Evolutionary conservation across 2,329 filamentous ascomycete species (phyloP).

Genomic region (Dactylonectria macrodidyma): DNA sequence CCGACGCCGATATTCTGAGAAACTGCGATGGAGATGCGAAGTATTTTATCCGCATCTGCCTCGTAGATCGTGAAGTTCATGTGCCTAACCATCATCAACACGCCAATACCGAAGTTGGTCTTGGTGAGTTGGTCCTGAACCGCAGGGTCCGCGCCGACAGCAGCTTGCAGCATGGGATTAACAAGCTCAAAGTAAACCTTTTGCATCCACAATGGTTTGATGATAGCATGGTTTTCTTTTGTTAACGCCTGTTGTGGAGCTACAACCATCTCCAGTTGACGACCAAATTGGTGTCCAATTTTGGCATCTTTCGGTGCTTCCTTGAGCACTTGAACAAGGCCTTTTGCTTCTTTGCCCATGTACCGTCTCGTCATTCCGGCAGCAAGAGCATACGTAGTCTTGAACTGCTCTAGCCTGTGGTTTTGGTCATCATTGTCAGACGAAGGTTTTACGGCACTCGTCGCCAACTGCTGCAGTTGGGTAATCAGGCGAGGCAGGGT

Average conservation of each 20-base stretch:
- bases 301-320: constrained; percentile 52
- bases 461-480: constrained; percentile 46
- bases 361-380: constrained; percentile 58
- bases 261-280: constrained; percentile 60
- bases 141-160: constrained; percentile 52
- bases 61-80: constrained; percentile 67
- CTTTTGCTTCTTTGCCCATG: constrained; percentile 53
- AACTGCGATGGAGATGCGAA: constrained; percentile 65
- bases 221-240: constrained; percentile 59
- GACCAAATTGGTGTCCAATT: constrained; percentile 58
- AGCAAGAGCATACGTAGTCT: constrained; percentile 54
- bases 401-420: constrained; percentile 46
- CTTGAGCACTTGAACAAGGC: constrained; percentile 54
- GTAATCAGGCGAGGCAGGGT: constrained; percentile 46
- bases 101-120: constrained; percentile 62
- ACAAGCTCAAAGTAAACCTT: constrained; percentile 64
- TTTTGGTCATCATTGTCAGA: constrained; percentile 24
- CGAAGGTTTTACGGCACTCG: constrained; percentile 37
- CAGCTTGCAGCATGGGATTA: constrained; percentile 61
- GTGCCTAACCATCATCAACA: constrained; percentile 65
- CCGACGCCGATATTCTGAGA: constrained; percentile 59
- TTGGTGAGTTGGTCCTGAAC: constrained; percentile 48
- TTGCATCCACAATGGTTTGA: constrained; percentile 64
- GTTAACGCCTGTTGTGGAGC: constrained; percentile 56
- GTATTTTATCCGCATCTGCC: constrained; percentile 62